phyloP scores from a whole-genome alignment of 2,329 filamentous ascomycete species.

The Diaporthe ampelina region DNA sequence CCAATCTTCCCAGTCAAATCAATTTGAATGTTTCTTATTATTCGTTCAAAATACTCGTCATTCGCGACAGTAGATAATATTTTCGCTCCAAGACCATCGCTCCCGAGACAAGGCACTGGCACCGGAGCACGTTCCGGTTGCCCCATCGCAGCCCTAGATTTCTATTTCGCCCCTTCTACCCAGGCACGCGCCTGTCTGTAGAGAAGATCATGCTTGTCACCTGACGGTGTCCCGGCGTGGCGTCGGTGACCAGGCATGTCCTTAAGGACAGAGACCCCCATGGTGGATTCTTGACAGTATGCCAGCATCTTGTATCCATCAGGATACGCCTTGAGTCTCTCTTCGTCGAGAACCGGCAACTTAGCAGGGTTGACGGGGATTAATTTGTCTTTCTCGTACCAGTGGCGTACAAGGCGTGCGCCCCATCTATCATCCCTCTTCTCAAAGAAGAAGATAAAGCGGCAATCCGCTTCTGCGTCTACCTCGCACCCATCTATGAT shows the following conservation, averaged over 20 bases:
- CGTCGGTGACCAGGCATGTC: constrained; percentile 61
- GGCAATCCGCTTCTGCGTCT: constrained; percentile 62
- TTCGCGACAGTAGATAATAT: background rate
- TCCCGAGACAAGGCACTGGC: background rate
- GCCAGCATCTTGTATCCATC: constrained; percentile 60
- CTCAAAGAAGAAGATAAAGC: constrained; percentile 61
- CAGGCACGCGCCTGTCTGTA: constrained; percentile 1
- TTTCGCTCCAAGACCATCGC: background rate
- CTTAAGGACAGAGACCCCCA: constrained; percentile 58
- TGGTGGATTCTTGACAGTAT: constrained; percentile 60
- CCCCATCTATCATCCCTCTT: constrained; percentile 56
- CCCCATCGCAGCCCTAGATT: background rate
- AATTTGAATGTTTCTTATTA: background rate
- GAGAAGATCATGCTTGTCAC: constrained; percentile 19
- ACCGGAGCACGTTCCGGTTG: background rate
- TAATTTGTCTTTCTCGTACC: constrained; percentile 68
- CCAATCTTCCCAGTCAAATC: background rate
- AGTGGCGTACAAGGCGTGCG: constrained; percentile 60
- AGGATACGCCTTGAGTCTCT: constrained; percentile 56
- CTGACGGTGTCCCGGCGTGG: constrained; percentile 42
- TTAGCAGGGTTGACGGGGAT: constrained; percentile 58
- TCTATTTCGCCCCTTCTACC: constrained; percentile 17
- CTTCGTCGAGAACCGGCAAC: constrained; percentile 57
- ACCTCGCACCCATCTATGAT: constrained; percentile 56
- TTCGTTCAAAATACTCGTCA: too few species aligned